Conservation (phyloP, 208 protist genomes). For the Crithidia acanthocephali region DNA sequence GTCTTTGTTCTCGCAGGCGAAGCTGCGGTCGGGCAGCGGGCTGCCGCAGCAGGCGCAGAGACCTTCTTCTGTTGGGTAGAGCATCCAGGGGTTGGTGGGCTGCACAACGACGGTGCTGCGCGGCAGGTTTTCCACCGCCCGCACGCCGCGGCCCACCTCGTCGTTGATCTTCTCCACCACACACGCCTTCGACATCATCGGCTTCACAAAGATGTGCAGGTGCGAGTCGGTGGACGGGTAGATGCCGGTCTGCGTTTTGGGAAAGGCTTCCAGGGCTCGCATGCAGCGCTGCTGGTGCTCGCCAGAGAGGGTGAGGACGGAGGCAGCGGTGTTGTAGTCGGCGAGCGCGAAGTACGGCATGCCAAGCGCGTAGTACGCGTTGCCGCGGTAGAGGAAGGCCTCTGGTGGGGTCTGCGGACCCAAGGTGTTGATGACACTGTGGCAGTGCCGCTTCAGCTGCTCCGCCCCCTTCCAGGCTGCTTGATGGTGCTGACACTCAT, state of each 20-base stretch:
- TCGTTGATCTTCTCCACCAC: constrained; percentile 42
- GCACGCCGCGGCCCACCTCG: constrained; percentile 53
- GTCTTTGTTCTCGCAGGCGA: constrained; percentile 63
- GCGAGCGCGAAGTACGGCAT: constrained; percentile 86
- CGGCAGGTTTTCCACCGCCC: constrained; percentile 48
- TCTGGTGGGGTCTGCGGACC: constrained; percentile 75
- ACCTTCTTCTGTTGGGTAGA: constrained; percentile 68
- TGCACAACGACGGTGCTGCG: constrained; percentile 44
- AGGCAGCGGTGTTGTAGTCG: constrained; percentile 81
- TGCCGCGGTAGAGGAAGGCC: constrained; percentile 84
- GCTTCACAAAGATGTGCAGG: constrained; percentile 80
- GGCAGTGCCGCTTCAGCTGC: constrained; percentile 75
- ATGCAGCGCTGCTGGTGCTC: constrained; percentile 64
- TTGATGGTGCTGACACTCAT: constrained; percentile 23
- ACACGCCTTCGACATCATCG: constrained; percentile 56
- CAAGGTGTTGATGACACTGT: constrained; percentile 81
- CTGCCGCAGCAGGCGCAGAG: constrained; percentile 62
- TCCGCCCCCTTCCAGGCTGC: constrained; percentile 45
- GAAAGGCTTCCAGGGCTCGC: constrained; percentile 55
- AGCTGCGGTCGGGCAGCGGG: constrained; percentile 68
- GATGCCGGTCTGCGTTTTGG: constrained; percentile 54
- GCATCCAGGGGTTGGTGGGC: constrained; percentile 61
- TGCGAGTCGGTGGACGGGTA: constrained; percentile 75
- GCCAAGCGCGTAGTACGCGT: constrained; percentile 86
- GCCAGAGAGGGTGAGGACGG: constrained; percentile 61